phyloP scores from a whole-genome alignment of 192 early-diverging fungal genomes.

The Linnemannia exigua region DNA sequence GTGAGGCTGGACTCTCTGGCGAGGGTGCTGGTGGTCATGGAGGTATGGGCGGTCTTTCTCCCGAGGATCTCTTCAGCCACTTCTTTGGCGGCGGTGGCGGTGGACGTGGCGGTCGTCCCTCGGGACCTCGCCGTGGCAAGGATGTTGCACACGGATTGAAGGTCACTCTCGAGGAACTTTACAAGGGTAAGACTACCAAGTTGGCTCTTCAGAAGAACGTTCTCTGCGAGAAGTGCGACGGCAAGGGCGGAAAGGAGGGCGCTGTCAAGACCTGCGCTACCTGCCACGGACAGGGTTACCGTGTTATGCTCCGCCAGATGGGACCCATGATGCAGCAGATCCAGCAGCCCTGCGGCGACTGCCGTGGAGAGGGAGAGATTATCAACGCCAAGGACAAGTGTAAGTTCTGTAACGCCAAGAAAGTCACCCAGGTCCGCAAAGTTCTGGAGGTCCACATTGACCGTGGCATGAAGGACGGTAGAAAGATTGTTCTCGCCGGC shows the following conservation, averaged over 20 bases:
- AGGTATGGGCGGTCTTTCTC: constrained; percentile 79
- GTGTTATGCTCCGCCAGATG: constrained; percentile 92
- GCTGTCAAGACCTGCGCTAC: constrained; percentile 85
- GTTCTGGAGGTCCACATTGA: constrained; percentile 98
- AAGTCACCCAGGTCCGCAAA: constrained; percentile 91
- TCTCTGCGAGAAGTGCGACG: constrained; percentile 92
- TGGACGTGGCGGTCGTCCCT: constrained; percentile 77
- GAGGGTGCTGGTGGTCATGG: constrained; percentile 72
- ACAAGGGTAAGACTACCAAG: constrained; percentile 93
- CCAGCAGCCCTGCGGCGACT: constrained; percentile 95
- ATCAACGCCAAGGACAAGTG: constrained; percentile 94
- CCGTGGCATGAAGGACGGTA: constrained; percentile 97
- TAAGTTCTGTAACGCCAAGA: constrained; percentile 91
- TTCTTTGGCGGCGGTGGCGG: constrained; percentile 93
- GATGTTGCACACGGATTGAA: constrained; percentile 93
- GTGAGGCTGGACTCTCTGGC: constrained; percentile 91
- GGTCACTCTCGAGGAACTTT: constrained; percentile 89
- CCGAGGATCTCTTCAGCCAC: constrained; percentile 97
- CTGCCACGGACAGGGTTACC: constrained; percentile 94
- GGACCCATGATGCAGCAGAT: constrained; percentile 99
- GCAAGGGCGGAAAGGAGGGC: constrained; percentile 96
- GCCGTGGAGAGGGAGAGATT: constrained; percentile 92
- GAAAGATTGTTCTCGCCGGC: constrained; percentile 95
- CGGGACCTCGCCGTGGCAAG: constrained; percentile 95
- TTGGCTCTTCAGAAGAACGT: constrained; percentile 97